Evolutionary conservation across 768 basidiomycete genomes (phyloP), one percentile per base, ranked within the genome.

Genomic region (Mycena olivaceomarginata): DNA sequence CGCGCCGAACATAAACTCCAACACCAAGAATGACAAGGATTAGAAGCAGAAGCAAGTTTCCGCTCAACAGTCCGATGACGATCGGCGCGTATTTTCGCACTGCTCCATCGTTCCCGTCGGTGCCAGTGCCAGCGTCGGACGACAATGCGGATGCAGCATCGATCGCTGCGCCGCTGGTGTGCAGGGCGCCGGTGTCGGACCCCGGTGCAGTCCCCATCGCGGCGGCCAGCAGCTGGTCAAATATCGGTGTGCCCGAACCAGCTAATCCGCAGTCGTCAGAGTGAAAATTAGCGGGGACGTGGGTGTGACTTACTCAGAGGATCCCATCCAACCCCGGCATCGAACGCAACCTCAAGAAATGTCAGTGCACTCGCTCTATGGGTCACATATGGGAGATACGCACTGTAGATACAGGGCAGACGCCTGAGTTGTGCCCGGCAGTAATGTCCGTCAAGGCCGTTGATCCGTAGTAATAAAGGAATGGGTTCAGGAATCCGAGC

Each of bases 401-500:
- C 39, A 64, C 62, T 6, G 62, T 18, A 43, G 62, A 64, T n/a
- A 22, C 62, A n/a, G 62, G 62, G 22, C 65, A 48, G 40, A 31
- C 22, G 22, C 66, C 66, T 5, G 66, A 67, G 48, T 51, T 51
- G 31, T 67, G 66, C 25, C 66, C 66, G 16, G 31, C 31, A 25
- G 66, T 67, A n/a, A 67, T 67, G 41, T 67, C 66, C 4, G 66
- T 67, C 25, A 67, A 67, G 20, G 46, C 66, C 59, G 59, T 39
- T 15, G n/a, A 15, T 37, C 48, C 39, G 22, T 51, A 41, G 18
- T 39, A 37, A n/a, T 67, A 67, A 4, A 69, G 16, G 37, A 37
- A 69, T 15, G 67, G 67, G n/a, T 67, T 67, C 37, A 74, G 73
- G 65, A 62, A 75, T 13, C 74, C 74, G 18, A 75, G 74, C 0